Percentiles rank a stretch among this genome's conserved stretches.
These are phyloP conservation scores for Globisporangium ultimum DNA, from an alignment of 352 stramenopile genomes.

Conservation along the genomic window DNA sequence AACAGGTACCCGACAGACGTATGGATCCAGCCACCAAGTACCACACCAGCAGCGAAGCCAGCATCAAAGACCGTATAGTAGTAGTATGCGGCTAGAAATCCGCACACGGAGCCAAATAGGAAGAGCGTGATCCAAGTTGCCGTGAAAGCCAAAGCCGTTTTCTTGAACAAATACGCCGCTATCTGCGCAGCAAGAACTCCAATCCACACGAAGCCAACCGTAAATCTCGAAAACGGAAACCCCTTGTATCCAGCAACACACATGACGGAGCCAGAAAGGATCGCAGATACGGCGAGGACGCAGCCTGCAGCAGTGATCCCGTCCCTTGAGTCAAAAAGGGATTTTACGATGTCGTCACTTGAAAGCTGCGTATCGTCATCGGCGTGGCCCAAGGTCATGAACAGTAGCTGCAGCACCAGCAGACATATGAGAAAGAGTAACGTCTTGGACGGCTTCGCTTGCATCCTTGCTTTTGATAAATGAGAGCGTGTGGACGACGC, in stretches of 20 bases:
- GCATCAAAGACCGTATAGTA: constrained; percentile 19
- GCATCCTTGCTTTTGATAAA: no score
- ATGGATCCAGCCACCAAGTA: constrained; percentile 25
- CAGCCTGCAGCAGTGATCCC: background rate
- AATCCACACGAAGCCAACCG: background rate
- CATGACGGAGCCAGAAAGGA: background rate
- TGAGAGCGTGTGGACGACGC: no score
- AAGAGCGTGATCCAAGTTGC: constrained; percentile 18
- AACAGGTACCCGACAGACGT: constrained; percentile 30
- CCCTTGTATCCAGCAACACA: background rate
- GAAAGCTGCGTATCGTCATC: no score
- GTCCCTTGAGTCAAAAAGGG: background rate
- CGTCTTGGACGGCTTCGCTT: no score
- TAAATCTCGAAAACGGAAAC: background rate
- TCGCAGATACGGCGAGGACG: background rate
- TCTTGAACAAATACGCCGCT: background rate
- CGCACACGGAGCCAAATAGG: background rate
- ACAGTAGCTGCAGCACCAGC: no score
- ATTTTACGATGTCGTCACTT: no score
- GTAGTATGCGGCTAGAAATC: background rate
- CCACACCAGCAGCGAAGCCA: constrained; percentile 24
- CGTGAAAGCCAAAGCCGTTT: background rate
- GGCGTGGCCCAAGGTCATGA: no score
- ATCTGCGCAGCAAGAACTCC: background rate
- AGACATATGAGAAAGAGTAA: no score